Evolutionary conservation across 305 asterid genomes (phyloP), one percentile per base, ranked within the genome.

Genomic region (Striga hermonthica): DNA sequence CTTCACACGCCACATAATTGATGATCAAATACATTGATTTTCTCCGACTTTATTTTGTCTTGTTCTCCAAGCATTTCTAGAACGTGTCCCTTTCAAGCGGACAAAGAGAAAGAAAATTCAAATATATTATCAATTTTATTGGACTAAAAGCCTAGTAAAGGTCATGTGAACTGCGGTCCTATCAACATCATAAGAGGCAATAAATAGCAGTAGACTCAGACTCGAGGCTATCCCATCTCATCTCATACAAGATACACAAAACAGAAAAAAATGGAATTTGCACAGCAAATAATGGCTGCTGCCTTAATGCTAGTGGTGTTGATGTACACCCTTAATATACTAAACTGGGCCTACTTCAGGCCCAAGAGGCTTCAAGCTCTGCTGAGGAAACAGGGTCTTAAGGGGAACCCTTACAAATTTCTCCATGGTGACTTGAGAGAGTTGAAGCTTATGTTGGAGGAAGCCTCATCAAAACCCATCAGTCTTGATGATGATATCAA

Each of bases 341-440:
- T 79, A 43, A 62, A 79, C 45, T 81, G 83, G 85, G 81, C 62
- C 7, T 81, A 78, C 57, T 13, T 79, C 57, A 35, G 54, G 38
- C 82, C 85, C 1, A 80, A 66, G 48, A 75, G 69, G 60, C 53
- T 72, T 48, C 82, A 80, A 11, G 69, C 28, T 4, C 3, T 10
- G 3, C 57, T 77, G 10, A 69, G 80, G 55, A 56, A 72, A 13
- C 79, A 80, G 61, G 82, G 85, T 1, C 61, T 80, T 8, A 74
- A 66, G 4, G 82, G 84, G 6, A 80, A 71, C 37, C 54, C 78
- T 0, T 80, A 76, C 40, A 69, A 13, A 4, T 3, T 72, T n/a
- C 3, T 80, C 3, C 49, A 35, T 68, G 82, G 84, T 39, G 84
- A 80, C 16, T 45, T 59, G 35, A 65, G 69, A 22, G 84, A 72